These are phyloP conservation scores for Roridomyces roridus DNA, from an alignment of 768 basidiomycete species.

Conservation along the genomic window DNA sequence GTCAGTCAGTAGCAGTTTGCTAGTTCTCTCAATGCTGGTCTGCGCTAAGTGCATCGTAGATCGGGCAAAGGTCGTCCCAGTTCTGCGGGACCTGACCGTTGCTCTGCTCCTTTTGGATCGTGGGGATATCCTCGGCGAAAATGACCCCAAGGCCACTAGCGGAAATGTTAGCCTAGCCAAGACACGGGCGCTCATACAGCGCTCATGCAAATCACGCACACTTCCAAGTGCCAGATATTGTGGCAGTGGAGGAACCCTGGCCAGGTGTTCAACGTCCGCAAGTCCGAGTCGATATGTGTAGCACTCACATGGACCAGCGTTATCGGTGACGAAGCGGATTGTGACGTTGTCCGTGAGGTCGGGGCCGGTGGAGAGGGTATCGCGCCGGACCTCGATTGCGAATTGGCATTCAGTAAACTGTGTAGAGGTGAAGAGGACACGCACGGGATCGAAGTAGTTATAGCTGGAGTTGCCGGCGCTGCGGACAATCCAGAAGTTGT, in stretches of 20 bases:
- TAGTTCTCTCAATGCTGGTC: too few species aligned
- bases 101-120: not conserved
- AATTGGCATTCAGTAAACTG: too few species aligned
- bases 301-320: conserved; percentile 66
- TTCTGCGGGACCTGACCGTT: not conserved
- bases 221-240: conserved; percentile 45
- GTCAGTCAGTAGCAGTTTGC: too few species aligned
- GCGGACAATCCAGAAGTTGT: conserved; percentile 38
- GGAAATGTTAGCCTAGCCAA: not conserved
- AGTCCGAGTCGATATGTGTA: too few species aligned
- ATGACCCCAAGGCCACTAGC: conserved; percentile 27
- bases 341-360: not conserved
- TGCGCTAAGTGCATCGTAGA: conserved; percentile 1
- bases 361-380: conserved; percentile 3
- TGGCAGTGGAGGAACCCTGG: conserved; percentile 50
- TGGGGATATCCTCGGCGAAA: conserved; percentile 24
- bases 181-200: too few species aligned
- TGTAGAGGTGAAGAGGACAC: not conserved
- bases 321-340: conserved; percentile 54
- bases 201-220: too few species aligned
- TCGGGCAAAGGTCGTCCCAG: conserved; percentile 23
- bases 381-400: not conserved
- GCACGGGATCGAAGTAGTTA: conserved; percentile 19
- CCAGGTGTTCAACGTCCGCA: too few species aligned
- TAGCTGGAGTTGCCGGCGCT: conserved; percentile 30